phyloP scores from a whole-genome alignment of 2,329 filamentous ascomycete species.

The Didymella exigua region DNA sequence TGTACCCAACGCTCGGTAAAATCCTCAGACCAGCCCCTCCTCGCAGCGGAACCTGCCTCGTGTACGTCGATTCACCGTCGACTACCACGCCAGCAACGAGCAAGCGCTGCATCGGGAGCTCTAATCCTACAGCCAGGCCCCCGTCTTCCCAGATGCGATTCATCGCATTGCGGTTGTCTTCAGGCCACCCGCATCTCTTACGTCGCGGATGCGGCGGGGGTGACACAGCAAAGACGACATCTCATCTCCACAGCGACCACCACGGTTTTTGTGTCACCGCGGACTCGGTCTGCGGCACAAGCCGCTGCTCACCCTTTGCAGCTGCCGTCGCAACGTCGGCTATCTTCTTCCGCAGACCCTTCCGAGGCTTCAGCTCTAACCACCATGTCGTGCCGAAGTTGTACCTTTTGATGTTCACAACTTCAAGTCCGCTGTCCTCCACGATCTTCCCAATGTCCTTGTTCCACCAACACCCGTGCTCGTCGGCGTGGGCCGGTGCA shows the following conservation, averaged over 20 bases:
- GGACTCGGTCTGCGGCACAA: constrained; percentile 23
- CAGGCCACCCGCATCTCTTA: constrained; percentile 13
- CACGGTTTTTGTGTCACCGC: constrained; percentile 37
- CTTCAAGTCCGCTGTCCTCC: constrained; percentile 54
- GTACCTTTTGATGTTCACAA: constrained; percentile 53
- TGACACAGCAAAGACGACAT: constrained; percentile 15
- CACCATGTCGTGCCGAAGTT: constrained; percentile 59
- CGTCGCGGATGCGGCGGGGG: constrained; percentile 17
- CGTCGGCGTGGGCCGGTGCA: constrained; percentile 55
- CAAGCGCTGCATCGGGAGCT: constrained; percentile 6
- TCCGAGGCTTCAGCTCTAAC: constrained; percentile 53
- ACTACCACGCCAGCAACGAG: background rate
- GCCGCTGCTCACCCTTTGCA: constrained; percentile 20
- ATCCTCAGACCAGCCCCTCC: constrained; percentile 15
- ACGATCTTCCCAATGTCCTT: constrained; percentile 58
- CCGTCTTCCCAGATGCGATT: background rate
- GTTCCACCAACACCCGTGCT: constrained; percentile 60
- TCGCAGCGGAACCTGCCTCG: background rate
- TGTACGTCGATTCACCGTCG: constrained; percentile 6
- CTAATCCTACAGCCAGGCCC: constrained; percentile 4
- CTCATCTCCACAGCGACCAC: constrained; percentile 46
- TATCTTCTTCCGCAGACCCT: constrained; percentile 33
- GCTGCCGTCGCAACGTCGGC: constrained; percentile 16
- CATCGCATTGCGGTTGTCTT: constrained; percentile 13
- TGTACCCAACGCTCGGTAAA: constrained; percentile 2